Conservation (phyloP, 2,329 filamentous ascomycete genomes). For the Colletotrichum cereale region DNA sequence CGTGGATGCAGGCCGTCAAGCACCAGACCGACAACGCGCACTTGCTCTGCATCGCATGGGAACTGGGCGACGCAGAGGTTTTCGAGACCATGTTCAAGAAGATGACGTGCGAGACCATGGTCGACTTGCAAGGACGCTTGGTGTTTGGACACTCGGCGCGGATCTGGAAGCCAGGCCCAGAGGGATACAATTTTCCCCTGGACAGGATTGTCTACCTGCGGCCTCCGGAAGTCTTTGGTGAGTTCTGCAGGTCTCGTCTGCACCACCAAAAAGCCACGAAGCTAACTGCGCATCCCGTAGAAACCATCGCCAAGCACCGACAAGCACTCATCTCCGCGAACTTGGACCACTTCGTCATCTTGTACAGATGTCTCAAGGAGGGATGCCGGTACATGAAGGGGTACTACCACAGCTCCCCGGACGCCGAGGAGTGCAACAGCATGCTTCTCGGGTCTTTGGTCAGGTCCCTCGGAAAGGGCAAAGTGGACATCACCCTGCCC, state of each 20-base stretch:
- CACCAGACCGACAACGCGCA: constrained; percentile 18
- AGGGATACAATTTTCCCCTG: constrained; percentile 36
- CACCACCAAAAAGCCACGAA: too few relatives aligned
- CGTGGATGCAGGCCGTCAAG: constrained; percentile 33
- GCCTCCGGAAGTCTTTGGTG: constrained; percentile 30
- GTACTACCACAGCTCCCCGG: constrained; percentile 36
- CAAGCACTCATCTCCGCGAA: constrained; percentile 23
- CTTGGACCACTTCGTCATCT: constrained; percentile 29
- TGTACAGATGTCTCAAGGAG: constrained; percentile 38
- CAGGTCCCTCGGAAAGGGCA: constrained; percentile 28
- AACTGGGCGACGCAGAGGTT: constrained; percentile 32
- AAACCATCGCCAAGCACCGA: constrained; percentile 32
- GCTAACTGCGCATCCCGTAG: not conserved
- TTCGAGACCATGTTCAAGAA: constrained; percentile 37
- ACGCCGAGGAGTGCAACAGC: constrained; percentile 39
- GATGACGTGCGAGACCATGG: constrained; percentile 25
- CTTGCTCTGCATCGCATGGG: constrained; percentile 37
- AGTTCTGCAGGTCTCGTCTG: not conserved
- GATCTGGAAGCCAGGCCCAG: constrained; percentile 30
- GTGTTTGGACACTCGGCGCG: constrained; percentile 27
- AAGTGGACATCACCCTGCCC: constrained; percentile 31
- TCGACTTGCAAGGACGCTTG: constrained; percentile 31
- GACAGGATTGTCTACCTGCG: constrained; percentile 29
- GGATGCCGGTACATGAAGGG: constrained; percentile 38
- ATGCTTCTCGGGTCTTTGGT: constrained; percentile 36